Base-by-base conservation (phyloP, 352 stramenopile species). In the Phytophthora podocarpi region DNA sequence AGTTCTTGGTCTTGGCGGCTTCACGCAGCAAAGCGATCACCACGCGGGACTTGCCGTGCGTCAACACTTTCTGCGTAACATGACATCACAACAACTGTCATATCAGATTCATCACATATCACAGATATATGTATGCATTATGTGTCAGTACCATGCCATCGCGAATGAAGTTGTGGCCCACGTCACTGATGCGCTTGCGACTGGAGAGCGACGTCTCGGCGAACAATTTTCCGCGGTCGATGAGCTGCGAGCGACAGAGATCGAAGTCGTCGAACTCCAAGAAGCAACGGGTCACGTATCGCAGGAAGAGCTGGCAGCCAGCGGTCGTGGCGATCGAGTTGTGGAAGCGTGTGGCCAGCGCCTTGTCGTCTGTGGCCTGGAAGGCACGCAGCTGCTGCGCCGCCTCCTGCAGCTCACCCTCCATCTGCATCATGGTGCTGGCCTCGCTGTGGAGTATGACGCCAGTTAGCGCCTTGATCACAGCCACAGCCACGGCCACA, bases 401-500 rank as follows among this genome's bases (percentile, higher is more conserved):
- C 18, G 93, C 93, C 50, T 93, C 82, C 47, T 94, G 89, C 32
- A 98, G 67, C 67, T 98, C 95, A 24, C 89, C 82, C 66, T 98
- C 90, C 41, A 98, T 89, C 55, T 96, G 90, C 93, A 98, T 98
- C 95, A 98, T 98, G 21, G 95, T 98, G 53, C 85, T 93, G n/a
- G 91, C 90, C 41, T 87, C 82, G 51, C 82, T 94, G 60, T 88
- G 86, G 58, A 90, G 67, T 46, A 98, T 97, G 13, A 98, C 93
- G 42, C 89, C 86, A 28, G 97, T 92, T 18, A 98, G 72, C 5
- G 89, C 90, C 67, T 97, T 96, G 74, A 98, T 98, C 43, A 96
- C 95, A 9, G 90, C 92, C 37, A 98, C 93, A 2, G 95, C 92
- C 32, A 98, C 86, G 6, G 95, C 91, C 59, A 91, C 83, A 53